Evolutionary conservation across 768 basidiomycete genomes (phyloP), one percentile per base, ranked within the genome.

Genomic region (Lactarius quietus): DNA sequence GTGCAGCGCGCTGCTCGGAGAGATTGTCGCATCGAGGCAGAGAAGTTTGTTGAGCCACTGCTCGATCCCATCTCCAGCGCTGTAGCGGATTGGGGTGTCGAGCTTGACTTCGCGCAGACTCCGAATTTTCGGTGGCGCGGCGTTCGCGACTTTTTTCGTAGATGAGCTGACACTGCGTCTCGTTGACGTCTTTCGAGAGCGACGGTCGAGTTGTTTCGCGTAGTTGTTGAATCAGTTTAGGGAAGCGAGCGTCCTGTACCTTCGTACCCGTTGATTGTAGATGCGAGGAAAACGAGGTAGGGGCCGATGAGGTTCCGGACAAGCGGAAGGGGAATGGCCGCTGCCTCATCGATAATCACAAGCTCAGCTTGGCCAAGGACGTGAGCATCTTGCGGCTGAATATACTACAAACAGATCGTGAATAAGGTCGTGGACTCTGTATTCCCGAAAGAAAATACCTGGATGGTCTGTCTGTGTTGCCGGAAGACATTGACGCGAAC

Each of bases 211-310:
- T 92, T 75, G 86, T 89, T 74, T 98, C 97, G 41, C 97, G 90
- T 4, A 98, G 86, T 75, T 97, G 95, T 75, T 98, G 92, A 69
- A 99, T 90, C 63, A 99, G 90, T 76, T 99, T 99, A 66, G 55
- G 95, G 97, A 56, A 99, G 86, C 1, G 95, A 98, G 31, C 97
- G 92, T n/a, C 97, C 97, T 0, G 97, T 98, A 31, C 97, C 97
- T 82, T 98, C 97, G 76, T 99, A 99, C 45, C 97, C 97, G 74
- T 98, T 98, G 78, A 99, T 95, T 1, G 97, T 99, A n/a, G 95
- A 97, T 1, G 97, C 93, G 82, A 98, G 89, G 81, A 98, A 98
- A 58, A 98, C 95, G 39, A 98, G 90, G 77, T 98, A 98, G 1
- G 89, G 90, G 0, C 97, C 97, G 61, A 99, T 87, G 68, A 99